A percentile compares a stretch with the other conserved stretches of the same genome.
Conservation (phyloP, 2,329 filamentous ascomycete species). For the Trichoderma atroviride region DNA sequence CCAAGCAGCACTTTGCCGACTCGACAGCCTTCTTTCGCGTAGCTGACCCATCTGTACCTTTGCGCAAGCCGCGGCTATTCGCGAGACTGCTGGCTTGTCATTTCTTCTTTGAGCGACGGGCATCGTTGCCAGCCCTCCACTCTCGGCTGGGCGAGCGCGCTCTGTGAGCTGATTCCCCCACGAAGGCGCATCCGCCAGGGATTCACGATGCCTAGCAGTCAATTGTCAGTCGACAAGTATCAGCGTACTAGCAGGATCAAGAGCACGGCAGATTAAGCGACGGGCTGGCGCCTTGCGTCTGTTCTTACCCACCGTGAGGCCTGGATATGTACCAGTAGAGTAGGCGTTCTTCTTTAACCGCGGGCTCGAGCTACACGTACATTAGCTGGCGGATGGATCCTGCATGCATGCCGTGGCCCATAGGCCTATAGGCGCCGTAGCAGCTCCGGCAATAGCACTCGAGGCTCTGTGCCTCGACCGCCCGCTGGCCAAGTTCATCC, state of each 20-base stretch:
- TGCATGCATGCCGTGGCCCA: constrained; percentile 2
- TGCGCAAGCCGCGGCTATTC: constrained; percentile 26
- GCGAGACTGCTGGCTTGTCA: constrained; percentile 3
- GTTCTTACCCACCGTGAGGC: constrained; percentile 13
- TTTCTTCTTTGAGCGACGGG: constrained; percentile 11
- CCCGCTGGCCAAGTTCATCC: background rate
- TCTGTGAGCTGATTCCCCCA: constrained; percentile 2
- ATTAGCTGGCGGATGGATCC: constrained; percentile 22
- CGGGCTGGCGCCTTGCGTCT: constrained; percentile 26
- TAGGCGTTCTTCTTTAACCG: constrained; percentile 10
- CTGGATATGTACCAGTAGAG: background rate
- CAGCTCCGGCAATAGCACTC: background rate
- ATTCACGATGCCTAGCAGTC: background rate
- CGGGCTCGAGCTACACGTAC: constrained; percentile 20
- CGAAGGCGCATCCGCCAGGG: constrained; percentile 9
- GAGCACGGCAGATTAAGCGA: constrained; percentile 21
- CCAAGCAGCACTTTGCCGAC: background rate
- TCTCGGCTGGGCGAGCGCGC: background rate
- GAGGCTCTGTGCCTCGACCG: background rate
- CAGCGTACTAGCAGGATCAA: background rate
- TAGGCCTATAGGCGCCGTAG: background rate
- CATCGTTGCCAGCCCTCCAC: constrained; percentile 12
- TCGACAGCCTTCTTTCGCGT: background rate
- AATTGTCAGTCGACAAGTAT: constrained; percentile 11
- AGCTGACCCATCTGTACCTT: constrained; percentile 18